Base-by-base conservation (phyloP, 164 flowering plant species). In the Annona squamosa region DNA sequence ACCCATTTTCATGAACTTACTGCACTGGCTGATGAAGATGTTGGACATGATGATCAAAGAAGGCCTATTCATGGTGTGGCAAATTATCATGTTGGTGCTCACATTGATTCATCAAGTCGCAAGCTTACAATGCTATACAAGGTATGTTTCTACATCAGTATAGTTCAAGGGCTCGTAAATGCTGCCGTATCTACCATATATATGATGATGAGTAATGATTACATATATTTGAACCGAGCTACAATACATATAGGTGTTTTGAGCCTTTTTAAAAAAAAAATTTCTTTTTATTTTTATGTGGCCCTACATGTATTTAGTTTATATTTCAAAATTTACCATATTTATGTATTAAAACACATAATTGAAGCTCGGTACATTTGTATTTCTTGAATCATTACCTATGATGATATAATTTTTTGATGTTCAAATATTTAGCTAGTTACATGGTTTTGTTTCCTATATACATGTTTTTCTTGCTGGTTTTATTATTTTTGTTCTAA, bases 1-100 rank as follows among this genome's bases (percentile, higher is more conserved):
- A 96, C 99, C 69, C 97, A 93, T 82, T 96, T 96, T 81, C 99
- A 96, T 84, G 99, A 96, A 78, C 80, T 93, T 81, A 96, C 98
- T 79, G 92, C 95, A 62, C 81, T 93, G 84, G 98, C 93, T 78
- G 82, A 86, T 84, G 88, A 81, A 74, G 82, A 79, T 73, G 48
- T 63, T 9, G 77, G 70, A 69, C 66, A 63, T 52, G 87, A 82
- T 37, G 73, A 81, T 75, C 65, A 76, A 44, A 63, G 16, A 17
- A 82, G 81, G 77, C 79, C 86, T 69, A 77, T 77, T 43, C 74
- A 37, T 78, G 97, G 99, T 72, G 87, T 95, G 62, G 90, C 90
- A 71, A 95, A 95, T 80, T 95, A 85, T 77, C 99, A 95, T 83
- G 99, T 95, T 64, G 89, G 97, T 82, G 99, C 99, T 37, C 97